Evolutionary conservation across 257 asterid genomes (phyloP).

Genomic region (Solanum sitiens): DNA sequence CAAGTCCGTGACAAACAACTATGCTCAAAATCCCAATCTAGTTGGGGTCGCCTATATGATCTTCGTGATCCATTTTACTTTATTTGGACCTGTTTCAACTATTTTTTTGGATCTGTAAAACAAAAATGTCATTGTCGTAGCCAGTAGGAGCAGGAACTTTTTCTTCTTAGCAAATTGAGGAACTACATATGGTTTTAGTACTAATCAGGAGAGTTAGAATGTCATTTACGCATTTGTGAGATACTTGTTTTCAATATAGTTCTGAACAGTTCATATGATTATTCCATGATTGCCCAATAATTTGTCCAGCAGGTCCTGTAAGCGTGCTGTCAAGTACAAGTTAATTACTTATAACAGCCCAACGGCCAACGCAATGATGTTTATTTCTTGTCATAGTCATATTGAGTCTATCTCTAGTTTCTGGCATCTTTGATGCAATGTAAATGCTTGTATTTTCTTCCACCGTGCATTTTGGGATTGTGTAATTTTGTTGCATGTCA

Average conservation of each 20-base stretch:
- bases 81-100: neutral
- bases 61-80: neutral
- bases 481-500: neutral
- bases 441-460: neutral
- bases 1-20: too few relatives aligned
- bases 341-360: neutral
- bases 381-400: neutral
- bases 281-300: neutral
- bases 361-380: neutral
- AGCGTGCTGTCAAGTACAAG: neutral
- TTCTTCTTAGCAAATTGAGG: neutral
- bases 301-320: neutral
- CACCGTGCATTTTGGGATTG: neutral
- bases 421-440: neutral
- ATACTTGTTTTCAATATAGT: neutral
- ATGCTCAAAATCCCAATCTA: neutral
- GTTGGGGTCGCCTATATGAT: neutral
- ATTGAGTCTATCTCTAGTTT: neutral
- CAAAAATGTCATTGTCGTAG: neutral
- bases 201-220: neutral
- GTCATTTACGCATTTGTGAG: neutral
- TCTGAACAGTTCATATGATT: neutral
- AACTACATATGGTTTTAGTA: neutral
- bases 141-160: neutral
- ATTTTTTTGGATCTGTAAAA: neutral